Base-by-base conservation (phyloP, 495 filamentous ascomycete species). In the Durotheca rogersii region DNA sequence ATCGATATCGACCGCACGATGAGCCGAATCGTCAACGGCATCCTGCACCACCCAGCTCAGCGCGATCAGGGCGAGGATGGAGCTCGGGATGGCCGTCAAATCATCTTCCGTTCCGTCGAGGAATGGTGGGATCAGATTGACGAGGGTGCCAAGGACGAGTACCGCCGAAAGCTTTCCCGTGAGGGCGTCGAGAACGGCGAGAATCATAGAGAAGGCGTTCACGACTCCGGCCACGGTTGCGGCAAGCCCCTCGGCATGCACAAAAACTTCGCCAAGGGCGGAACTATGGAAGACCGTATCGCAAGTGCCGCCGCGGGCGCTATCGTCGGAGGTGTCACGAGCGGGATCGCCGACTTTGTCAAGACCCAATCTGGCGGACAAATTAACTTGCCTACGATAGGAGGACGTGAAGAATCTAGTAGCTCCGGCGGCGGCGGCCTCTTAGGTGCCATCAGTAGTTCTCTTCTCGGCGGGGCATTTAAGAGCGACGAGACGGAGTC, bases 11-110 rank as follows among this genome's bases (percentile, higher is more conserved):
- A 87, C 48, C 75, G 81, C 17, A 80, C 82, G 1, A 69, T 90
- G 45, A 78, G 80, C 56, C 80, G 86, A 42, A 88, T 95, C 61
- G 81, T 94, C 60, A 76, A 80, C 42, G 89, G 89, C 32, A 80
- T 93, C 3, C 87, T 96, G 61, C 90, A 96, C 61, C 90, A 96
- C 67, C 90, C 90, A 1, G 86, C 88, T 32, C 80, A 86, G 21
- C 81, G 82, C 30, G 66, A 81, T 20, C 74, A 75, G 64, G 88
- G 87, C 15, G 73, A 85, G 14, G 86, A 90, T 62, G 88, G 87
- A 10, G 85, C 85, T 12, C 59, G 62, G 7, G 86, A 94, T 51
- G 85, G 88, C 17, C 85, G 89, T 34, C 60, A 69, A 14, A 73
- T 81, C 50, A 92, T 95, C 87, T 95, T 91, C 67, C 66, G 69